Conservation (phyloP, 1,139 yeast species). For the Casaregolazyma suthepensis region DNA sequence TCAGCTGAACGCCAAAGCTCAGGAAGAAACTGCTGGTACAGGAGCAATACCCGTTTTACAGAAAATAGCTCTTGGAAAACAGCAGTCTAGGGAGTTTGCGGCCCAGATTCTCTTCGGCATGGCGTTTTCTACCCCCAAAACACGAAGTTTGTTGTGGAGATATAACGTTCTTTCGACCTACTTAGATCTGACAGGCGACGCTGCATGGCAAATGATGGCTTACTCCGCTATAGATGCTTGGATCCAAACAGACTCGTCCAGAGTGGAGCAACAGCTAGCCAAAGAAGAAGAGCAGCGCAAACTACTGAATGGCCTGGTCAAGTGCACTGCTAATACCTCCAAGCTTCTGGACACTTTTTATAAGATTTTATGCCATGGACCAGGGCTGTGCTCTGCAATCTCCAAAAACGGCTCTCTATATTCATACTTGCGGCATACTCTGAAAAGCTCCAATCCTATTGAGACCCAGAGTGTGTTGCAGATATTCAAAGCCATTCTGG, state of each 20-base stretch:
- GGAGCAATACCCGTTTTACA: slow-evolving; percentile 52
- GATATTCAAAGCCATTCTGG: slow-evolving; percentile 1
- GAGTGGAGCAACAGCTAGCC: slow-evolving; percentile 23
- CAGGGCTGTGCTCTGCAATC: slow-evolving; percentile 13
- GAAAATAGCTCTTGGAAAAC: slow-evolving; percentile 40
- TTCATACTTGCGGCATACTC: neutral
- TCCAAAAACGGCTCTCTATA: slow-evolving; percentile 6
- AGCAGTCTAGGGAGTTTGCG: slow-evolving; percentile 55
- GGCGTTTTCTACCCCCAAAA: slow-evolving; percentile 44
- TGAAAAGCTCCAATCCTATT: slow-evolving; percentile 1
- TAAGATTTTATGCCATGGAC: slow-evolving; percentile 14
- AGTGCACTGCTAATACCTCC: slow-evolving; percentile 17
- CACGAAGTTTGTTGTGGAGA: slow-evolving; percentile 38
- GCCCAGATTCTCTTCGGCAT: slow-evolving; percentile 60
- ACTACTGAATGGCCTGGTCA: slow-evolving; percentile 20
- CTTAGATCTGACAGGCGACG: slow-evolving; percentile 46
- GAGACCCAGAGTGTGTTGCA: slow-evolving; percentile 3
- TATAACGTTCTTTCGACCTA: slow-evolving; percentile 44
- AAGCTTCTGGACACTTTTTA: slow-evolving; percentile 14
- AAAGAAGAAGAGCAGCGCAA: slow-evolving; percentile 13
- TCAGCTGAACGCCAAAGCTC: slow-evolving; percentile 49
- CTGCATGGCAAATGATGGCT: slow-evolving; percentile 67
- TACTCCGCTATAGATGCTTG: slow-evolving; percentile 48
- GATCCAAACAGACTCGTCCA: slow-evolving; percentile 30
- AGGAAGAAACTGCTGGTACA: slow-evolving; percentile 46